Percentiles rank a stretch among this genome's conserved stretches.
Evolutionary conservation across 441 rosid genomes (phyloP).

Genomic region (Raphanus hybrid): DNA sequence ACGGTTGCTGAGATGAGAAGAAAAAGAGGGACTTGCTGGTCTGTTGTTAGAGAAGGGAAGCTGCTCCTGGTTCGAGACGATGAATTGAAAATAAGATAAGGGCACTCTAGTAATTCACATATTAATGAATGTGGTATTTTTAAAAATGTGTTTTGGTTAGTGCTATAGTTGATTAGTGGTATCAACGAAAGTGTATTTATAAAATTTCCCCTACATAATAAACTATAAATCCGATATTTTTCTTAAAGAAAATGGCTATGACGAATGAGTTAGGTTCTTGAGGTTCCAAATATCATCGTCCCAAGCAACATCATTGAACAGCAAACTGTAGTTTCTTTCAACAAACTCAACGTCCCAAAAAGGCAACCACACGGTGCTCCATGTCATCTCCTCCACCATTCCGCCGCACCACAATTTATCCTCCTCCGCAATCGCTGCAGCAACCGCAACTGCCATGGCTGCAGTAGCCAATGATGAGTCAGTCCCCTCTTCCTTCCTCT

Average conservation of each 20-base stretch:
- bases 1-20: too few relatives aligned
- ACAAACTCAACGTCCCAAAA: conserved; percentile 64
- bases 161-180: too few relatives aligned
- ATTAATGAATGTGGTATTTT: too few relatives aligned
- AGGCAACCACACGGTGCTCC: conserved; percentile 66
- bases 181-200: too few relatives aligned
- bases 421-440: conserved; percentile 44
- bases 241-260: conserved; percentile 1
- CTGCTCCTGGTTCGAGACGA: too few relatives aligned
- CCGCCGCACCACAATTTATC: conserved; percentile 42
- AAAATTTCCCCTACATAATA: too few relatives aligned
- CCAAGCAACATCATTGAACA: conserved; percentile 66
- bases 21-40: too few relatives aligned
- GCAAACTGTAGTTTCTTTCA: conserved; percentile 46
- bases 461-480: conserved; percentile 33
- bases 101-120: too few relatives aligned
- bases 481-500: conserved; percentile 34
- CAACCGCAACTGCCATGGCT: conserved; percentile 36
- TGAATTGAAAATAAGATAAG: too few relatives aligned
- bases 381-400: conserved; percentile 62
- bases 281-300: conserved; percentile 75
- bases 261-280: conserved; percentile 39
- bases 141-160: too few relatives aligned
- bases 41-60: too few relatives aligned
- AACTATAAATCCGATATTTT: not conserved